A percentile compares a stretch with the other conserved stretches of the same genome.
phyloP scores from a whole-genome alignment of 2,329 filamentous ascomycete genomes.

The Claviceps capensis region DNA sequence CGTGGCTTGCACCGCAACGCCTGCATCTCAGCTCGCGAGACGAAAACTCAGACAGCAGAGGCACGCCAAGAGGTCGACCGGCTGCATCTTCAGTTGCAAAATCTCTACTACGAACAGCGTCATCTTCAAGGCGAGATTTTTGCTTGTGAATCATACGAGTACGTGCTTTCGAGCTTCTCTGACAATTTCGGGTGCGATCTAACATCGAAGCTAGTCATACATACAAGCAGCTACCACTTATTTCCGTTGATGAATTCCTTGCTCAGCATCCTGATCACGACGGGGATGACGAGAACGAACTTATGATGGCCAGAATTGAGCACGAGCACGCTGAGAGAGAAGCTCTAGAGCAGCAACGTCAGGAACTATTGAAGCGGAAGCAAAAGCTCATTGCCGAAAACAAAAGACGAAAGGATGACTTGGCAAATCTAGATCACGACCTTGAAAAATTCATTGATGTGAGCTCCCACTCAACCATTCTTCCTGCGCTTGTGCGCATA shows the following conservation, averaged over 20 bases:
- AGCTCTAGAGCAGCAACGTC: constrained; percentile 69
- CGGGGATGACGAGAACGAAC: constrained; percentile 58
- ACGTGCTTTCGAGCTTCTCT: constrained; percentile 21
- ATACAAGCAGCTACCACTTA: constrained; percentile 73
- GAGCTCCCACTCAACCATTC: constrained; percentile 18
- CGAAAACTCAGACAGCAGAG: constrained; percentile 75
- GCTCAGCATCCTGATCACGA: constrained; percentile 59
- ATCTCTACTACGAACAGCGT: constrained; percentile 89
- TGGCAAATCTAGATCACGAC: constrained; percentile 82
- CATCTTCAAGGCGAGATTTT: constrained; percentile 82
- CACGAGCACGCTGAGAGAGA: constrained; percentile 80
- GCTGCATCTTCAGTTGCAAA: constrained; percentile 84
- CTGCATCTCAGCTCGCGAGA: constrained; percentile 67
- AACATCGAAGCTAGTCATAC: constrained; percentile 51
- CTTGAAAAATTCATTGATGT: constrained; percentile 90
- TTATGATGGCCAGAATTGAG: constrained; percentile 84
- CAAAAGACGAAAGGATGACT: constrained; percentile 84
- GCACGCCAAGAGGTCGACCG: constrained; percentile 82
- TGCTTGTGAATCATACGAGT: constrained; percentile 88
- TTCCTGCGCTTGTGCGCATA: neutral
- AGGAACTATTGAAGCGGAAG: constrained; percentile 56
- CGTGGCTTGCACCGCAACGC: constrained; percentile 74
- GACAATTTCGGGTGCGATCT: neutral
- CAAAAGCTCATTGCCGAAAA: constrained; percentile 56
- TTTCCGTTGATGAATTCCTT: constrained; percentile 73